Evolutionary conservation across 192 early-diverging fungal genomes (phyloP).

Genomic region (Geranomyces variabilis): DNA sequence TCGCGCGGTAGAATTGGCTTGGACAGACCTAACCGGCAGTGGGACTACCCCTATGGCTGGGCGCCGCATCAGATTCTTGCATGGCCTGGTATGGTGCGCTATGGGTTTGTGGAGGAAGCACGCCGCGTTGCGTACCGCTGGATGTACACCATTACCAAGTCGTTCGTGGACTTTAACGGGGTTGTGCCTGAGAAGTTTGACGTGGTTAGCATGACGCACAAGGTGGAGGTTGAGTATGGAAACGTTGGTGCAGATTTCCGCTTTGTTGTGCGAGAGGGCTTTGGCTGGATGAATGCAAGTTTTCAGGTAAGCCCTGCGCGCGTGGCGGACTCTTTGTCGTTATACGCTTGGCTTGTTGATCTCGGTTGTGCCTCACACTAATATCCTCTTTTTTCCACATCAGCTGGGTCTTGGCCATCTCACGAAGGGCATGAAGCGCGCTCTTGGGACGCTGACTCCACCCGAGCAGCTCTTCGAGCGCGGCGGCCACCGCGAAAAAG

Average conservation of each 20-base stretch:
- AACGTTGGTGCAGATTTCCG: slow-evolving; percentile 95
- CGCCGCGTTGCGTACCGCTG: slow-evolving; percentile 89
- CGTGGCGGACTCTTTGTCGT: background rate
- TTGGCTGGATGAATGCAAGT: slow-evolving; percentile 98
- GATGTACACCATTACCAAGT: slow-evolving; percentile 92
- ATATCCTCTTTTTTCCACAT: slow-evolving; percentile 38
- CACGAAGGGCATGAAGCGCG: slow-evolving; percentile 70
- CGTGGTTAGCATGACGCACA: slow-evolving; percentile 87
- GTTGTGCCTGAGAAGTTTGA: slow-evolving; percentile 98
- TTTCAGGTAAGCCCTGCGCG: slow-evolving; percentile 45
- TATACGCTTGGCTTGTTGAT: background rate
- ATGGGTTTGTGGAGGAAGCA: slow-evolving; percentile 75
- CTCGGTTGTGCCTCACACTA: background rate
- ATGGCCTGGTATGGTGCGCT: slow-evolving; percentile 87
- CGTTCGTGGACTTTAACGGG: slow-evolving; percentile 94
- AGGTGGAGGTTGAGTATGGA: slow-evolving; percentile 93
- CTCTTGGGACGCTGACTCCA: slow-evolving; percentile 73
- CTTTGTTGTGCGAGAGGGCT: slow-evolving; percentile 91
- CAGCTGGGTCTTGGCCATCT: slow-evolving; percentile 82
- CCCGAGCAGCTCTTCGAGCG: slow-evolving; percentile 67
- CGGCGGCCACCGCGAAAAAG: background rate
- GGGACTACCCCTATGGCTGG: slow-evolving; percentile 88
- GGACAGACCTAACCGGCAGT: slow-evolving; percentile 90
- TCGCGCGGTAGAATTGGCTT: slow-evolving; percentile 82
- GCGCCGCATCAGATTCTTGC: slow-evolving; percentile 99